Evolutionary conservation across 768 basidiomycete genomes (phyloP), one percentile per base, ranked within the genome.

Genomic region (Leucosporidium yakuticum): DNA sequence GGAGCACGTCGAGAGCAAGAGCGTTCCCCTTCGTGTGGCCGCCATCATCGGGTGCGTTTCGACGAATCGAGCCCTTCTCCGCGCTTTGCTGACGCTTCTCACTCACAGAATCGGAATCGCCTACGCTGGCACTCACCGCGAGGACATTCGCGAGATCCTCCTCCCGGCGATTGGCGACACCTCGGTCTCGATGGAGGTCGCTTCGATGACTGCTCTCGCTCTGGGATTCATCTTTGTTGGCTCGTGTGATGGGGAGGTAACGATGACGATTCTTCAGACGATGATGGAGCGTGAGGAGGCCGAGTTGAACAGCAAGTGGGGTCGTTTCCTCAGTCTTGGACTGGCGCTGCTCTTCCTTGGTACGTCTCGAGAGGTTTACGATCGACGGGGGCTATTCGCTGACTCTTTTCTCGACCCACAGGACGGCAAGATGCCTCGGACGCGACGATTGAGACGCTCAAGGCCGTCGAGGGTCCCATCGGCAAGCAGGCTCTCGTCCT

Each of bases 181-280:
- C 31, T 79, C 81, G 6, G 81, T 86, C 44, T 87, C 88, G 25
- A 95, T 92, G 87, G 95, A 98, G 78, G 86, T 99, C 53, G 86
- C 87, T 4, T 85, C 89, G 55, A 82, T 95, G 64, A 86, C 93
- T 23, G 87, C 94, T 0, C 82, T 99, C 21, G 86, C 95, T 0
- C 84, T 97, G 15, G 95, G 95, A 2, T 95, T 97, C 79, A 87
- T 97, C 62, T 96, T 91, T 75, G 93, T 95, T 29, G 95, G 95
- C 23, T 93, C 92, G 75, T 91, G 88, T 59, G 89, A 97, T 72
- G 93, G 93, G 8, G 96, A 99, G 71, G 86, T 96, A 21, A 88
- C 91, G 12, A 85, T 86, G 66, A 86, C 88, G 0, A 92, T 99
- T 64, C 80, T 97, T 76, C 92, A 95, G 80, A 88, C 89, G 4